These are phyloP conservation scores for Detonula confervacea DNA, from an alignment of 352 stramenopile genomes.

Conservation along the genomic window DNA sequence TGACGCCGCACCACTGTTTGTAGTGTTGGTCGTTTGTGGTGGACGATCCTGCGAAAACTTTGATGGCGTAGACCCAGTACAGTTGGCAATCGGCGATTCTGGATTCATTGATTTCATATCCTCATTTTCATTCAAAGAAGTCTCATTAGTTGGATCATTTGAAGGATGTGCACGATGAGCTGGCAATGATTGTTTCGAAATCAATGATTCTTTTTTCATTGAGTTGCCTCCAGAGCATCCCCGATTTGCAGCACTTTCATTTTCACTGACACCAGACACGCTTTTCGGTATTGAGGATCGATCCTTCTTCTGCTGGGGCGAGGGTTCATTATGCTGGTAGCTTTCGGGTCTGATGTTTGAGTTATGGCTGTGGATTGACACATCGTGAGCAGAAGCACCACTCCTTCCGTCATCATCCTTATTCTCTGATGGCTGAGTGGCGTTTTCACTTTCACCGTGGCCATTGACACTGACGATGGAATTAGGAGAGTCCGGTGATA, in stretches of 20 bases:
- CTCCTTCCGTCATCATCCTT: too few species aligned
- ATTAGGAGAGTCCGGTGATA: too few species aligned
- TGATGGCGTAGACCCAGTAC: background rate
- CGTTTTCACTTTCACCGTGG: too few species aligned
- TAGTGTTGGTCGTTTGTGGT: background rate
- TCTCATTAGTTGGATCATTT: too few species aligned
- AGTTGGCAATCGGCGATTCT: too few species aligned
- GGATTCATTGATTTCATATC: too few species aligned
- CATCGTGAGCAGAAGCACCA: background rate
- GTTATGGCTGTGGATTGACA: background rate
- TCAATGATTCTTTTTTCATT: background rate
- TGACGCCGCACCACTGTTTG: background rate
- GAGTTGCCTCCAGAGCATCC: background rate
- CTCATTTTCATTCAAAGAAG: too few species aligned
- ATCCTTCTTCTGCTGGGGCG: background rate
- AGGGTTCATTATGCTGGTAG: background rate
- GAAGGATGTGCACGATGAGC: too few species aligned
- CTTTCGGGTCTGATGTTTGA: background rate
- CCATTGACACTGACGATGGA: too few species aligned
- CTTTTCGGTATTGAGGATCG: background rate
- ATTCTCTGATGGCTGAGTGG: too few species aligned
- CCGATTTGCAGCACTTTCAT: background rate
- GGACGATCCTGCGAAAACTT: background rate
- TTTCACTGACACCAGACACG: background rate
- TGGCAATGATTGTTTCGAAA: too few species aligned